phyloP scores from a whole-genome alignment of 257 asterid genomes.

The Mitragyna speciosa region DNA sequence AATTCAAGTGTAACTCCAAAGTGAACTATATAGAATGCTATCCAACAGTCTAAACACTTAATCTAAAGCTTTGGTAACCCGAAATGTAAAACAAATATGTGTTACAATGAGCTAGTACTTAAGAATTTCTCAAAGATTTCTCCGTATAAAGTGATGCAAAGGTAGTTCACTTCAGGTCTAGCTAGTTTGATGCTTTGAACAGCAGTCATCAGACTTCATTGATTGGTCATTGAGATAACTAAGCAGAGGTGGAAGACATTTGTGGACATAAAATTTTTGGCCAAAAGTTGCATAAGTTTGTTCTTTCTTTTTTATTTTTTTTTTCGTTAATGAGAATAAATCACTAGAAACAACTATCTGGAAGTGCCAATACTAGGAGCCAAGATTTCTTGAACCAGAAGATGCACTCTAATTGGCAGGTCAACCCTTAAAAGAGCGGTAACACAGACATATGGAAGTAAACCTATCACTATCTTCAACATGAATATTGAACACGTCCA shows the following conservation, averaged over 20 bases:
- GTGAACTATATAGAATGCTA: background rate
- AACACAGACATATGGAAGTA: conserved; percentile 6
- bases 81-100: background rate
- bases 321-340: conserved; percentile 12
- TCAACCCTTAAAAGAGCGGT: conserved; percentile 38
- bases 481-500: background rate
- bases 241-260: conserved; percentile 15
- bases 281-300: conserved; percentile 32
- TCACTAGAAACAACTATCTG: conserved; percentile 15
- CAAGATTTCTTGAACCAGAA: conserved; percentile 21
- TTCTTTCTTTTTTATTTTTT: background rate
- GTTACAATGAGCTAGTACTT: too few species aligned
- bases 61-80: background rate
- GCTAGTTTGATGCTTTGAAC: background rate
- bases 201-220: conserved; percentile 10
- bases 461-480: background rate
- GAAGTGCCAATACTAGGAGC: conserved; percentile 13
- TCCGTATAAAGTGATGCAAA: too few species aligned
- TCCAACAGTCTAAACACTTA: background rate
- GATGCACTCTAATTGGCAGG: conserved; percentile 60
- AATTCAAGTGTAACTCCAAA: background rate
- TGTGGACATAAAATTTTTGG: conserved; percentile 19
- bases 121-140: background rate
- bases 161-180: conserved; percentile 2
- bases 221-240: conserved; percentile 14